A percentile compares a stretch with the other conserved stretches of the same genome.
phyloP scores from a whole-genome alignment of 805 yeast genomes.

The Teunomyces cretensis region DNA sequence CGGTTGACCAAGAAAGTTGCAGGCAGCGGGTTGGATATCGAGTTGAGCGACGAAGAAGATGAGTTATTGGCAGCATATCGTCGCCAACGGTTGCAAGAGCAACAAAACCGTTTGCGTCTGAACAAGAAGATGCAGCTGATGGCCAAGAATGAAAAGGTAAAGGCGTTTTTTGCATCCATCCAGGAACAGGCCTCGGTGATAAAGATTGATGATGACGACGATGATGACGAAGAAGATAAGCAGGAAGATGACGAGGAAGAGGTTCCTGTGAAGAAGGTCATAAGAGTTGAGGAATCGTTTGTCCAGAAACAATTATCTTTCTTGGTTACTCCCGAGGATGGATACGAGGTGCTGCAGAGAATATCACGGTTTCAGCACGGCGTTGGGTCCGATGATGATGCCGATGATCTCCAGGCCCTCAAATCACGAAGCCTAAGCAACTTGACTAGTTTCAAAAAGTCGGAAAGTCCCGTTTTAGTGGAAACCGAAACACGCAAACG shows the following conservation, averaged over 20 bases:
- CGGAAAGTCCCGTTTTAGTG: conserved; percentile 17
- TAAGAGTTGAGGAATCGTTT: conserved; percentile 50
- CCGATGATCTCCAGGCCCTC: conserved; percentile 46
- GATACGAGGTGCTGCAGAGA: conserved; percentile 31
- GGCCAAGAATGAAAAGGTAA: conserved; percentile 54
- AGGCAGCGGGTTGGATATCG: conserved; percentile 55
- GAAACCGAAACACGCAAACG: conserved; percentile 14
- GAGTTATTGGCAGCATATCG: conserved; percentile 51
- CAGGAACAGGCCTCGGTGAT: conserved; percentile 43
- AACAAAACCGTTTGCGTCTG: conserved; percentile 49
- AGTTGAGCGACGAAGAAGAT: conserved; percentile 75
- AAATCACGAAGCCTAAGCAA: conserved; percentile 42
- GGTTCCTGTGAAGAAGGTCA: conserved; percentile 30
- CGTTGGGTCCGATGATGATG: conserved; percentile 33
- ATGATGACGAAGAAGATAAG: conserved; percentile 23
- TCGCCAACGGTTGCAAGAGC: conserved; percentile 42
- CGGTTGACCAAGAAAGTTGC: conserved; percentile 59
- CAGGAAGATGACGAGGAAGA: conserved; percentile 18
- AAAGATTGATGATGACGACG: conserved; percentile 24
- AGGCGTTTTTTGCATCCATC: conserved; percentile 67
- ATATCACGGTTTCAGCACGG: conserved; percentile 39
- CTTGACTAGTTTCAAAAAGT: conserved; percentile 21
- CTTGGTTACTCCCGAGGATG: conserved; percentile 32
- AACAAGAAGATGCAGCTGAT: conserved; percentile 43
- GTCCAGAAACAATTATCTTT: conserved; percentile 59